A percentile compares a stretch with the other conserved stretches of the same genome.
Conservation (phyloP, 1,284 basidiomycete species). For the Sanghuangporus baumii region DNA sequence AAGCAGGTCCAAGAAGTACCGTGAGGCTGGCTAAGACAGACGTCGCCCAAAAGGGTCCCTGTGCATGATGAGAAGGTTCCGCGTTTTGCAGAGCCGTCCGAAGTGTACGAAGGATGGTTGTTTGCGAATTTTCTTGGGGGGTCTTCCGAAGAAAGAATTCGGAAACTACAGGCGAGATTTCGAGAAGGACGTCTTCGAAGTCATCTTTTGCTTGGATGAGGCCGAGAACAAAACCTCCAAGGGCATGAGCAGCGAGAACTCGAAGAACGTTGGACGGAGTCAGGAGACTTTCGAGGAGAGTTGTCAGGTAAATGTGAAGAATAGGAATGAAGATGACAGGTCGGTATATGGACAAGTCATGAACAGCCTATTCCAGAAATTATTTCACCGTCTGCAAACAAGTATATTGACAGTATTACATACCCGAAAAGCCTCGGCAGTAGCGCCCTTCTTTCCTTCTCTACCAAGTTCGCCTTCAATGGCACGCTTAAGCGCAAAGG, state of each 20-base stretch:
- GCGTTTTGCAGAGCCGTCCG: slow-evolving; percentile 49
- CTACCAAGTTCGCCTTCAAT: slow-evolving; percentile 78
- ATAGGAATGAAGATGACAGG: slow-evolving; percentile 59
- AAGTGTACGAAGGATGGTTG: slow-evolving; percentile 52
- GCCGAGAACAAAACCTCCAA: slow-evolving; percentile 59
- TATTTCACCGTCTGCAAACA: slow-evolving; percentile 14
- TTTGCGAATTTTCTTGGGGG: slow-evolving; percentile 28
- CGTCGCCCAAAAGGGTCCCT: slow-evolving; percentile 70
- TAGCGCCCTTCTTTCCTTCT: slow-evolving; percentile 78
- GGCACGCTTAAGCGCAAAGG: slow-evolving; percentile 64
- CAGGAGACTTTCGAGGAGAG: slow-evolving; percentile 56
- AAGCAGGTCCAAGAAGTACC: slow-evolving; percentile 51
- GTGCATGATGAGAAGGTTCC: slow-evolving; percentile 53
- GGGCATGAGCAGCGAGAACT: slow-evolving; percentile 63
- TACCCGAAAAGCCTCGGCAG: slow-evolving; percentile 69
- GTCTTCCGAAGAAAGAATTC: slow-evolving; percentile 11
- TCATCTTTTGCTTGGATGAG: slow-evolving; percentile 22
- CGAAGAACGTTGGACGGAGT: slow-evolving; percentile 57
- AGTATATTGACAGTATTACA: slow-evolving; percentile 19
- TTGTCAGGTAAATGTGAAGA: slow-evolving; percentile 54
- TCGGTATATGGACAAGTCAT: slow-evolving; percentile 58
- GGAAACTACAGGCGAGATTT: slow-evolving; percentile 9
- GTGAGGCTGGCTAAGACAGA: slow-evolving; percentile 57
- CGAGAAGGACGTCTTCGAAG: neutral
- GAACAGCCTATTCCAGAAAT: slow-evolving; percentile 48